A percentile compares a stretch with the other conserved stretches of the same genome.
These are phyloP conservation scores for Globisporangium recalcitrans DNA, from an alignment of 352 stramenopile genomes.

Conservation along the genomic window DNA sequence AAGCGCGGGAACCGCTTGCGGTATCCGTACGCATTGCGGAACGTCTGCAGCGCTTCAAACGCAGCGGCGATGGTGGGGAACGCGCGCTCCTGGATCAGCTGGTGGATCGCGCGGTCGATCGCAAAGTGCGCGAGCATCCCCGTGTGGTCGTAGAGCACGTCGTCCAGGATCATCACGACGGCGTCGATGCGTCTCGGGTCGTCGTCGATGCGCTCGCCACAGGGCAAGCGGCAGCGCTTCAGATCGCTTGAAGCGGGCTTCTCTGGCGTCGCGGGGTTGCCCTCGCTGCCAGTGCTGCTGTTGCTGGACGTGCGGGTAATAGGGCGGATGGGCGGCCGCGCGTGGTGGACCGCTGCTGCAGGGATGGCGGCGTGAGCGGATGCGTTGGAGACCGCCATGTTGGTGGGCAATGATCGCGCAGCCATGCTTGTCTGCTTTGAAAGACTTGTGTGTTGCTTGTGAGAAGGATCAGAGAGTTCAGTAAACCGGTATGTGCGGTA, in stretches of 20 bases:
- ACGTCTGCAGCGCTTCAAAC: constrained; percentile 70
- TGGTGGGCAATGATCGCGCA: background rate
- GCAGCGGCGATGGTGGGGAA: constrained; percentile 63
- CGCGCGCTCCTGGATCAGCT: constrained; percentile 60
- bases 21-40: constrained; percentile 78
- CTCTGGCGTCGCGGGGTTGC: constrained; percentile 5
- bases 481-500: background rate
- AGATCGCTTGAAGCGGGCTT: background rate
- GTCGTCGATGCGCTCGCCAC: constrained; percentile 29
- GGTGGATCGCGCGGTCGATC: constrained; percentile 68
- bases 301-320: background rate
- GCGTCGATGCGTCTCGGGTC: constrained; percentile 63
- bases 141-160: constrained; percentile 85
- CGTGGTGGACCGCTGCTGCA: background rate
- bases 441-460: background rate
- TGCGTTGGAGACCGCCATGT: constrained; percentile 1
- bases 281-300: background rate
- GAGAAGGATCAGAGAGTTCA: background rate
- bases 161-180: constrained; percentile 81
- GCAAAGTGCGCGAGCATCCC: constrained; percentile 73
- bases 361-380: background rate
- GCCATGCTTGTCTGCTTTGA: background rate
- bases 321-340: background rate
- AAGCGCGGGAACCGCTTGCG: constrained; percentile 83
- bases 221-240: constrained; percentile 24